A percentile compares a stretch with the other conserved stretches of the same genome.
phyloP scores from a whole-genome alignment of 495 filamentous ascomycete genomes.

The Collariella sp. region DNA sequence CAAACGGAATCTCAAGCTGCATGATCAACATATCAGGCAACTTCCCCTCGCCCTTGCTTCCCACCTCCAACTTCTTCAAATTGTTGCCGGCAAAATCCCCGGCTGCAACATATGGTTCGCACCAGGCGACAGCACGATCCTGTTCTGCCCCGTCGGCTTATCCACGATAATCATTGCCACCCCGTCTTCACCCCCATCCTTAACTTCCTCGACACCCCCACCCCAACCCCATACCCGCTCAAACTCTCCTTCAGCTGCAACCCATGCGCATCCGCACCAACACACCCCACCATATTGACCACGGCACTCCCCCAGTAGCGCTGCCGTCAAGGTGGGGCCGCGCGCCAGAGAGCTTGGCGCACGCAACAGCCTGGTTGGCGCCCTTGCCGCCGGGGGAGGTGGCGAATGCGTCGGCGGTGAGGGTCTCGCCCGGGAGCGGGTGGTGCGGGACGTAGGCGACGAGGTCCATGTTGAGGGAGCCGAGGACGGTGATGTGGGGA shows the following conservation, averaged over 20 bases:
- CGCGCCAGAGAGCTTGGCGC: slow-evolving; percentile 41
- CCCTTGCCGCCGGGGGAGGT: slow-evolving; percentile 87
- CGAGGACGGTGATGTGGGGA: slow-evolving; percentile 63
- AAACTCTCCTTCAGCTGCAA: slow-evolving; percentile 43
- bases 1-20: slow-evolving; percentile 79
- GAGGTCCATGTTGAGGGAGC: slow-evolving; percentile 90
- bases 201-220: slow-evolving; percentile 41
- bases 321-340: slow-evolving; percentile 15
- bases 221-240: slow-evolving; percentile 53
- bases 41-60: neutral
- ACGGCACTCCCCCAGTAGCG: slow-evolving; percentile 32
- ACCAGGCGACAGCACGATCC: slow-evolving; percentile 72
- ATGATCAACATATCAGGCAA: slow-evolving; percentile 60
- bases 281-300: slow-evolving; percentile 75
- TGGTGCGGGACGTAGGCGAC: slow-evolving; percentile 78
- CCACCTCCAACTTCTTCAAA: slow-evolving; percentile 34
- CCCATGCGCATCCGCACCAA: slow-evolving; percentile 64
- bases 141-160: slow-evolving; percentile 67
- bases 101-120: slow-evolving; percentile 56
- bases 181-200: slow-evolving; percentile 55
- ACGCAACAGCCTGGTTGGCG: slow-evolving; percentile 89
- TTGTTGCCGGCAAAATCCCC: slow-evolving; percentile 6
- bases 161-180: slow-evolving; percentile 80
- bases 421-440: slow-evolving; percentile 76
- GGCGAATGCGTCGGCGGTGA: slow-evolving; percentile 68